phyloP scores from a whole-genome alignment of 2,329 filamentous ascomycete genomes.

The Fusarium concolor region DNA sequence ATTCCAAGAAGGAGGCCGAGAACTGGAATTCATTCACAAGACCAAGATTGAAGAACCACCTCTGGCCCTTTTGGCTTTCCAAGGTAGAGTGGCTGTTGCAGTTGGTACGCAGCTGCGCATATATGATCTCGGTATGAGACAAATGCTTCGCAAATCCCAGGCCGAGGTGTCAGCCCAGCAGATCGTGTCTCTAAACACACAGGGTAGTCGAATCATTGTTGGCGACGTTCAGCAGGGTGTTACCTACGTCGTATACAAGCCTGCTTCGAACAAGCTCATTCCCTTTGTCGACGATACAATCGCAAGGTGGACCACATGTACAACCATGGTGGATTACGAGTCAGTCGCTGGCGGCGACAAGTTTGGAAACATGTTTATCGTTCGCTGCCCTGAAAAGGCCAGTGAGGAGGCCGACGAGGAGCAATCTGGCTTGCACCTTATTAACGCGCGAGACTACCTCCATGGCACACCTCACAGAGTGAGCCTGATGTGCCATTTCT shows the following conservation, averaged over 20 bases:
- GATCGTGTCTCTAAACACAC: conserved; percentile 90
- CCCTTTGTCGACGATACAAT: conserved; percentile 93
- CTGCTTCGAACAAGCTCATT: conserved; percentile 89
- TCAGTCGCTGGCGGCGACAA: conserved; percentile 95
- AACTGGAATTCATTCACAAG: conserved; percentile 95
- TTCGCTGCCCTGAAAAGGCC: conserved; percentile 86
- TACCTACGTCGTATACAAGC: conserved; percentile 93
- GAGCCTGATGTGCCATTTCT: conserved; percentile 88
- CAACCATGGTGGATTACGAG: conserved; percentile 97
- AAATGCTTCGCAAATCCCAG: conserved; percentile 92
- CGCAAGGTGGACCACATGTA: conserved; percentile 89
- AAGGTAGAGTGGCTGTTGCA: conserved; percentile 88
- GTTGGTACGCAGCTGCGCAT: conserved; percentile 84
- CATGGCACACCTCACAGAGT: conserved; percentile 89
- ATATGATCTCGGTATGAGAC: conserved; percentile 93
- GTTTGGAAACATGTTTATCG: conserved; percentile 95
- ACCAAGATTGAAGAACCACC: conserved; percentile 92
- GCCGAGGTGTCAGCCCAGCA: conserved; percentile 81
- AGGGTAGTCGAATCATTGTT: conserved; percentile 90
- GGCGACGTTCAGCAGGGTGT: conserved; percentile 94
- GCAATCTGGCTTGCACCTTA: conserved; percentile 88
- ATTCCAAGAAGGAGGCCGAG: conserved; percentile 85
- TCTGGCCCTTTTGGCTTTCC: conserved; percentile 90
- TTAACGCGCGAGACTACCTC: conserved; percentile 89
- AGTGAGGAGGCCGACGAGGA: conserved; percentile 94